Evolutionary conservation across 768 basidiomycete species (phyloP).

Genomic region (Lactarius psammicola): DNA sequence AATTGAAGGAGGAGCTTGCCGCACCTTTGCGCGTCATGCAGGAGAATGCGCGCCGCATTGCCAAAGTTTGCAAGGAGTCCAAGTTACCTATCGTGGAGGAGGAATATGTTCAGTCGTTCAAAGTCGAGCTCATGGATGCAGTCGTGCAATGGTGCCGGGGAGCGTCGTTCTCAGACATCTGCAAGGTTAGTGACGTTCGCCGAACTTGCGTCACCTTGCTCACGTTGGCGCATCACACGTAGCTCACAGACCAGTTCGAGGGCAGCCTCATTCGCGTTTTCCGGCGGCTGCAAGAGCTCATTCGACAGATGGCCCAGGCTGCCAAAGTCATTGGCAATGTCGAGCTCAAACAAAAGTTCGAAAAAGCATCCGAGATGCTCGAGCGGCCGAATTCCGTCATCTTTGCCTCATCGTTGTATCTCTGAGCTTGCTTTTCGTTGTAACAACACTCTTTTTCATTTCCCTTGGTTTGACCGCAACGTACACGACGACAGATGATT

Average conservation of each 20-base stretch:
- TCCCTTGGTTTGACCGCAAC: not conserved
- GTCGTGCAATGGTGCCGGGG: constrained; percentile 99
- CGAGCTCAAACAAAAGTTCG: constrained; percentile 92
- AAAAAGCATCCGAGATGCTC: constrained; percentile 87
- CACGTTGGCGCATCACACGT: not conserved
- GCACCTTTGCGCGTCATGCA: constrained; percentile 93
- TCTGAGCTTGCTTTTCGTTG: constrained; percentile 40
- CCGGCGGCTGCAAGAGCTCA: constrained; percentile 87
- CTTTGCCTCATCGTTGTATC: constrained; percentile 83
- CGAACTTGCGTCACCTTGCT: not conserved
- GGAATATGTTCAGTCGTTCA: constrained; percentile 95
- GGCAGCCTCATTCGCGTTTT: constrained; percentile 96
- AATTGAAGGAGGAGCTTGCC: constrained; percentile 90
- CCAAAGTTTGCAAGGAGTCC: constrained; percentile 94
- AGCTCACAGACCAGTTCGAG: constrained; percentile 97
- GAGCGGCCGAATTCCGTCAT: constrained; percentile 93
- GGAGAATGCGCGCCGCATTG: constrained; percentile 91
- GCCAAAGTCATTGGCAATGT: constrained; percentile 96
- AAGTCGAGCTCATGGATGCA: constrained; percentile 98
- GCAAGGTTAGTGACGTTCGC: constrained; percentile 61
- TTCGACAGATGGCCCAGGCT: constrained; percentile 94
- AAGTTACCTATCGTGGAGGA: constrained; percentile 88
- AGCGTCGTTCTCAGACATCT: constrained; percentile 92
- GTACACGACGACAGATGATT: not conserved
- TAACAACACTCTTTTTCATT: not conserved